Evolutionary conservation across 768 basidiomycete species (phyloP).

Genomic region (Amanita polypyramis): DNA sequence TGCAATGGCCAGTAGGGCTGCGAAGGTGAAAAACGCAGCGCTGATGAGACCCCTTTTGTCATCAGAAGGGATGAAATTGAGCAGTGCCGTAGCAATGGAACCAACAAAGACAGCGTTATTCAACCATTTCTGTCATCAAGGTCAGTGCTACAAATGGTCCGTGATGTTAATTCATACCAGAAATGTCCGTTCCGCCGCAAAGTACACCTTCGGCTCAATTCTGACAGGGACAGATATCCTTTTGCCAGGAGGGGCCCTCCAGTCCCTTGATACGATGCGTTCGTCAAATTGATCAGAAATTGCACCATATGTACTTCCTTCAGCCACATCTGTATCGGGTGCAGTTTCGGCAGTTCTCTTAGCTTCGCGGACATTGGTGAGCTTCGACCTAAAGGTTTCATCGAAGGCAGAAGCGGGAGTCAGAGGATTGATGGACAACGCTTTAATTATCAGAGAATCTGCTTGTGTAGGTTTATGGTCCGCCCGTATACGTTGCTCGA

Average conservation of each 20-base stretch:
- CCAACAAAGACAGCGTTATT: slow-evolving; percentile 82
- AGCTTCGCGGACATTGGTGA: slow-evolving; percentile 17
- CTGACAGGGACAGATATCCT: slow-evolving; percentile 89
- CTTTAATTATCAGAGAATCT: slow-evolving; percentile 18
- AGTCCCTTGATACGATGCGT: slow-evolving; percentile 52
- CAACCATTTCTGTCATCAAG: slow-evolving; percentile 65
- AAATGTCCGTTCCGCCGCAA: slow-evolving; percentile 92
- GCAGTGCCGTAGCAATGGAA: slow-evolving; percentile 79
- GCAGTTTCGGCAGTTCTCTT: slow-evolving; percentile 19
- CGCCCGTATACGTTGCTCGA: slow-evolving; percentile 5
- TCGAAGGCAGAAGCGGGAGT: slow-evolving; percentile 77
- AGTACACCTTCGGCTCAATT: slow-evolving; percentile 97
- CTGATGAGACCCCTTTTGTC: slow-evolving; percentile 76
- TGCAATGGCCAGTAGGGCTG: slow-evolving; percentile 80
- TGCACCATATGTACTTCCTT: slow-evolving; percentile 18
- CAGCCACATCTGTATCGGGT: slow-evolving; percentile 31
- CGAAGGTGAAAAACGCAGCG: slow-evolving; percentile 80
- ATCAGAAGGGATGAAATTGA: slow-evolving; percentile 72
- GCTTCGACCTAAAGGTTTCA: slow-evolving; percentile 51
- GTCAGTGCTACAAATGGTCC: slow-evolving; percentile 8
- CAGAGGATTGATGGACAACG: slow-evolving; percentile 77
- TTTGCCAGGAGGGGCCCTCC: slow-evolving; percentile 79
- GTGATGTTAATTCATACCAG: slow-evolving; percentile 45
- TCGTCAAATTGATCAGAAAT: slow-evolving; percentile 27
- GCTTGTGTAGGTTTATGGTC: slow-evolving; percentile 9